Base-by-base conservation (phyloP, 2,329 filamentous ascomycete genomes). In the Colletotrichum chlorophyti region DNA sequence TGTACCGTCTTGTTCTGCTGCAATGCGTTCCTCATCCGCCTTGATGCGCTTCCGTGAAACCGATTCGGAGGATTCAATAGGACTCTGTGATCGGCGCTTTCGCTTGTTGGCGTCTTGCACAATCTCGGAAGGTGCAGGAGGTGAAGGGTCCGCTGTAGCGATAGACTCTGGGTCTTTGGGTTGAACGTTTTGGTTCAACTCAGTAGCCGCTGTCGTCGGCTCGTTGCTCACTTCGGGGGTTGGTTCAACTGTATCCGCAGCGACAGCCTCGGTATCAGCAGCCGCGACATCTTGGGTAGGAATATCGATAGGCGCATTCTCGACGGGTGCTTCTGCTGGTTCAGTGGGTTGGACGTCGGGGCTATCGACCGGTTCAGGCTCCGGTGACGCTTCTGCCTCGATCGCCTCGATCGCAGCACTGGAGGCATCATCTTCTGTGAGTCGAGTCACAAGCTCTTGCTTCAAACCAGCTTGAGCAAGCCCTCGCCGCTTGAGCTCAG, bases 401-500 rank as follows among this genome's bases (percentile, higher is more conserved):
- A 34, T 48, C 49, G 15, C 17, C 34, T 19, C 17, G 34, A 5
- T 49, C 34, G 27, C 40, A n/a, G 40, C 31, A 6, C 19, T 15
- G 27, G n/a, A 17, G n/a, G 40, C 40, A 37, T 78, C 76, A 29
- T 74, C 75, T 45, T 74, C 75, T 42, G 78, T 69, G 41, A 94
- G 74, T 58, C 88, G 84, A 60, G 88, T 83, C 53, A 93, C 80
- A 42, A 93, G 83, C 59, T 89, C 90, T 21, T 86, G 81, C 70
- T 93, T 91, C 49, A 92, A 80, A 8, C 91, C 91, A 21, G 84
- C 83, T 61, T 86, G 83, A 6, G 86, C 77, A 34, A 93, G 82
- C n/a, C 87, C 86, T 63, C 90, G 84, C 58, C 79, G 80, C 74
- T 91, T 92, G 37, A 93, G 81, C 77, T 93, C 89, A 19, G 85